Evolutionary conservation across 768 basidiomycete genomes (phyloP), one percentile per base, ranked within the genome.

Genomic region (Tylopilus rubrobrunneus): DNA sequence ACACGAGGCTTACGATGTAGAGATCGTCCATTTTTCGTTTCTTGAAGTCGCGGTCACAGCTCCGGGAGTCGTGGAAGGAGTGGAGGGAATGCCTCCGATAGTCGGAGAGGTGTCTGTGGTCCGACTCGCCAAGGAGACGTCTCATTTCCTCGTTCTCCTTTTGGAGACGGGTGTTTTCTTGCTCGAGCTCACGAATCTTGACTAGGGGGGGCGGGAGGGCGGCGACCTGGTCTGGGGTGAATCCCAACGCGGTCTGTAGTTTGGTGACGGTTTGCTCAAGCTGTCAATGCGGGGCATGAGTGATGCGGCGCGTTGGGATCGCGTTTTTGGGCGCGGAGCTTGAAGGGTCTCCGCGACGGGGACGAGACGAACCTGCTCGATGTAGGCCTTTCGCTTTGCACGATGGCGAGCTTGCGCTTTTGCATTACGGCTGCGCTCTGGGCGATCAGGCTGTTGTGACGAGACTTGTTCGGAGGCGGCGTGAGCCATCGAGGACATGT

Each of bases 371-470:
- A 89, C 90, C 80, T 91, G 88, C 61, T 92, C 89, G 66, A 93
- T 92, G 76, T 93, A 93, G 11, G 91, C 91, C 75, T 93, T 93
- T 73, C 91, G 81, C 71, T 93, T 93, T 68, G 90, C 91, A 56
- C 91, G 84, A 77, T 93, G 91, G 62, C 91, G 77, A 34, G 91
- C 91, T 74, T 93, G 91, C 10, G 91, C 91, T 72, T 85, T 86
- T 50, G 87, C 87, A 75, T 90, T 90, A 76, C 88, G 86, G 79
- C 86, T 87, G 62, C 87, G 84, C 73, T 88, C 87, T 76, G 87
- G 87, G 68, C 82, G 82, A 72, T 87, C 84, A 64, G 76, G 49
- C 49, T 69, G 62, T 36, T 71, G 68, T 73, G 71, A 67, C 67
- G 67, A 70, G 59, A 70, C 67, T 44, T 59, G 61, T 63, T 72